These are phyloP conservation scores for Gamarada debralockiae DNA, from an alignment of 495 filamentous ascomycete species.

Conservation along the genomic window DNA sequence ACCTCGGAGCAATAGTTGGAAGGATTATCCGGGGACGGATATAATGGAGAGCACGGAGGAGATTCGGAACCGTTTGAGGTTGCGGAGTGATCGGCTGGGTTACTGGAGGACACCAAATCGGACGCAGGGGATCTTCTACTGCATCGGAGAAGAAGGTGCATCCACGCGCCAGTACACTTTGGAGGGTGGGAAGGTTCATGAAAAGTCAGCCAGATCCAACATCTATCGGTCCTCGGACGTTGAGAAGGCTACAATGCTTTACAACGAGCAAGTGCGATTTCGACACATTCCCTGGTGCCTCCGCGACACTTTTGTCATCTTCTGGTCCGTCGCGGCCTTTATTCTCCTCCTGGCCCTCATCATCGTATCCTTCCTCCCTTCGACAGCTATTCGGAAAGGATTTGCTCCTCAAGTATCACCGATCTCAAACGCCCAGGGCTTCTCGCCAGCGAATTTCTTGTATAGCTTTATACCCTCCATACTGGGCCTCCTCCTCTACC, in stretches of 20 bases:
- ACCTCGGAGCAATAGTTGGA: slow-evolving; percentile 71
- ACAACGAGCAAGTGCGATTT: slow-evolving; percentile 47
- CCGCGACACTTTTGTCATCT: slow-evolving; percentile 55
- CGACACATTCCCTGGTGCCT: slow-evolving; percentile 80
- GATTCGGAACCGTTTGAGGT: slow-evolving; percentile 40
- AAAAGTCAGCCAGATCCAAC: slow-evolving; percentile 22
- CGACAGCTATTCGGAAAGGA: slow-evolving; percentile 58
- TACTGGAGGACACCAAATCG: slow-evolving; percentile 57
- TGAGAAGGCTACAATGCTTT: slow-evolving; percentile 31
- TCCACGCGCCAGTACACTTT: slow-evolving; percentile 50
- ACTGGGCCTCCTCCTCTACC: slow-evolving; percentile 71
- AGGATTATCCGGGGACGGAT: slow-evolving; percentile 61
- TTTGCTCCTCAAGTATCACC: slow-evolving; percentile 66
- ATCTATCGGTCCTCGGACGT: slow-evolving; percentile 12
- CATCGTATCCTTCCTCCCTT: slow-evolving; percentile 67
- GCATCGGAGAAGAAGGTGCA: slow-evolving; percentile 58
- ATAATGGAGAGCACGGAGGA: slow-evolving; percentile 40
- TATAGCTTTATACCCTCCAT: slow-evolving; percentile 80
- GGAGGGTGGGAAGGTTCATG: slow-evolving; percentile 34
- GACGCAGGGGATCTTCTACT: slow-evolving; percentile 50
- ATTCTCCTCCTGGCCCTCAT: slow-evolving; percentile 70
- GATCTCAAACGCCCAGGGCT: slow-evolving; percentile 57
- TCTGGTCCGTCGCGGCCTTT: slow-evolving; percentile 58
- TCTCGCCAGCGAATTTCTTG: slow-evolving; percentile 82
- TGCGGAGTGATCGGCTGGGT: slow-evolving; percentile 62